These are phyloP conservation scores for Aspergillus pseudoterreus DNA, from an alignment of 2,329 filamentous ascomycete species.

Conservation along the genomic window DNA sequence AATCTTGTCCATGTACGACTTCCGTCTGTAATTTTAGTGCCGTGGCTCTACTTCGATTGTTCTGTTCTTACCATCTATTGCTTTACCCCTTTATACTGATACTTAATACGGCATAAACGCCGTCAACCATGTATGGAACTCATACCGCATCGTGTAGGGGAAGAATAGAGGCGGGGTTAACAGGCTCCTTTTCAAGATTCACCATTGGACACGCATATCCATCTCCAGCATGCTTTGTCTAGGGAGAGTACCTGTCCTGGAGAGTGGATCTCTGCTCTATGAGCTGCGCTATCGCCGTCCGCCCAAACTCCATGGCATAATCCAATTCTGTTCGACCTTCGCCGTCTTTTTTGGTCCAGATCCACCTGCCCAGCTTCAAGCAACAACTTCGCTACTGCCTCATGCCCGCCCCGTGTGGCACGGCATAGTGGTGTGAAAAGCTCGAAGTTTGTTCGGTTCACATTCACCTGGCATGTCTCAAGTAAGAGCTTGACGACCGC, in stretches of 20 bases:
- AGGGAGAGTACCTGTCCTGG: too few species aligned
- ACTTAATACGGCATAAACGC: too few species aligned
- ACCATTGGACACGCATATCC: too few species aligned
- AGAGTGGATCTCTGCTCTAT: background rate
- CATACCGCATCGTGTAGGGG: too few species aligned
- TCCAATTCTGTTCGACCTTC: slow-evolving; percentile 1
- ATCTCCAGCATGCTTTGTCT: background rate
- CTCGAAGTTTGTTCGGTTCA: background rate
- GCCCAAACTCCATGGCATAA: background rate
- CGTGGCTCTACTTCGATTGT: slow-evolving; percentile 7
- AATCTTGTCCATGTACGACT: background rate
- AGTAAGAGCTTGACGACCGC: slow-evolving; percentile 5
- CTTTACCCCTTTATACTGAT: background rate
- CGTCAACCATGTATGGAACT: too few species aligned
- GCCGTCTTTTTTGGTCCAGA: background rate
- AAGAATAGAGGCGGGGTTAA: too few species aligned
- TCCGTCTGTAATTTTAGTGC: slow-evolving; percentile 1
- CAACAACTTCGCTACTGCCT: background rate
- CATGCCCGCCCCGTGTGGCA: background rate
- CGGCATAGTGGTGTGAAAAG: background rate
- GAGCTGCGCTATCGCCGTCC: background rate
- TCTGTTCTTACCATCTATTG: slow-evolving; percentile 4
- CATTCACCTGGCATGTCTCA: background rate
- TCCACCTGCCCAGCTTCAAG: slow-evolving; percentile 2
- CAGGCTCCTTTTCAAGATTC: too few species aligned